Base-by-base conservation (phyloP, 768 basidiomycete genomes). In the Sporobolomyces roseus region DNA sequence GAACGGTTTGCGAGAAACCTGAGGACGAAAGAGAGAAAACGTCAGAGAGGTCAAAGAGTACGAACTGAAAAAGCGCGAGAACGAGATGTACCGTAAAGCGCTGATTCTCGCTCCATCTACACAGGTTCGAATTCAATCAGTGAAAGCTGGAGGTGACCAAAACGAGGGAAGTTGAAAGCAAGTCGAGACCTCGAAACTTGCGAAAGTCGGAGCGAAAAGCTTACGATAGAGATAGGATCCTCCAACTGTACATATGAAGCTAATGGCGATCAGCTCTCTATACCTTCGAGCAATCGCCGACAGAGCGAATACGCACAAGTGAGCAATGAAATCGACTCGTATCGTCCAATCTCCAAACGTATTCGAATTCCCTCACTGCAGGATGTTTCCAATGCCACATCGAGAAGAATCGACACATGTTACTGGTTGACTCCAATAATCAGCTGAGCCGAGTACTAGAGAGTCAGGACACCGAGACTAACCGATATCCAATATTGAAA, bases 321-420 rank as follows among this genome's bases (percentile, higher is more conserved):
- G 55, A 48, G 58, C 64, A 65, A 30, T 52, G 50, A 50, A 65
- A 65, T 14, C 23, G 5, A 36, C 56, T 52, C 27, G 55, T 56
- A n/a, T 65, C 64, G 25, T 65, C 64, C 14, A 65, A 41, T 30
- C 64, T 30, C 50, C 58, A 65, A n/a, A 65, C 41, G 23, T n/a
- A 65, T 27, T 65, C 64, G 56, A 30, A 65, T 2, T 16, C 13
- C 8, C 1, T 12, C 5, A 65, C 49, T 3, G 50, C 29, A 0
- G 64, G 64, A n/a, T 65, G 64, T 13, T 35, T 4, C 13, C 32
- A 41, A 49, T 65, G 49, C 12, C 23, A 43, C 49, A 41, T 43
- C 23, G 56, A 32, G 50, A 59, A 65, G 56, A 65, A 65, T 29
- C 56, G 55, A 36, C 64, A 65, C 64, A 65, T 65, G 25, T 65